Evolutionary conservation across 257 asterid genomes (phyloP), one percentile per base, ranked within the genome.

Genomic region (Salvia splendens): DNA sequence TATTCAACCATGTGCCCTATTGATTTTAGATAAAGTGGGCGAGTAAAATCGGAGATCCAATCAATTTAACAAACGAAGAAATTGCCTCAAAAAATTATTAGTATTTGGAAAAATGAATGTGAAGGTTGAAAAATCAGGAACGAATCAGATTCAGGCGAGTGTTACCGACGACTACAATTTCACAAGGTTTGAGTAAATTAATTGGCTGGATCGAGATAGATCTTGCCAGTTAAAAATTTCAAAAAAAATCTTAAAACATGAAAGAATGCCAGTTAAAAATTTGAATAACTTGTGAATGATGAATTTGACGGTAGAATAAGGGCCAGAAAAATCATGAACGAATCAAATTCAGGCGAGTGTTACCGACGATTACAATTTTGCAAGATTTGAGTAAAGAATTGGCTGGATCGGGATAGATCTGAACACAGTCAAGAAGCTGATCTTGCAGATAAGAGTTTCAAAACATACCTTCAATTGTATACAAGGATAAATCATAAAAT

Each of bases 341-440:
- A 14, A 48, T 80, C 87, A 80, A 74, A 80, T 62, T 70, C 85
- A 77, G 81, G 86, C 84, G 85, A 79, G 84, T 80, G 85, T 50
- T 60, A 80, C 87, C 76, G 83, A 67, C 58, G 59, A 75, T 3
- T 76, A 6, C 49, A 7, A 10, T 89, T 35, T 86, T 43, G 95
- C 95, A 86, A 88, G 94, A 45, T 68, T 65, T 17, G 8, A 30
- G 5, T 30, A 40, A 20, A 57, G 4, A 60, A 73, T 74, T 84
- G 94, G 9, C 85, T 78, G 85, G 80, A 79, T 55, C 85, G 61
- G 1, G 33, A 0, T 24, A 24, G 12, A 8, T 6, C 68, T 52
- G 32, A 71, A 85, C 83, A 86, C 89, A 79, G 61, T 59, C 88
- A 89, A 86, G 80, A 86, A 84, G 85, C 92, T 83, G 89, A 70